Evolutionary conservation across 345 rosid species (phyloP), one percentile per base, ranked within the genome.

Genomic region (Aurinia saxatilis): DNA sequence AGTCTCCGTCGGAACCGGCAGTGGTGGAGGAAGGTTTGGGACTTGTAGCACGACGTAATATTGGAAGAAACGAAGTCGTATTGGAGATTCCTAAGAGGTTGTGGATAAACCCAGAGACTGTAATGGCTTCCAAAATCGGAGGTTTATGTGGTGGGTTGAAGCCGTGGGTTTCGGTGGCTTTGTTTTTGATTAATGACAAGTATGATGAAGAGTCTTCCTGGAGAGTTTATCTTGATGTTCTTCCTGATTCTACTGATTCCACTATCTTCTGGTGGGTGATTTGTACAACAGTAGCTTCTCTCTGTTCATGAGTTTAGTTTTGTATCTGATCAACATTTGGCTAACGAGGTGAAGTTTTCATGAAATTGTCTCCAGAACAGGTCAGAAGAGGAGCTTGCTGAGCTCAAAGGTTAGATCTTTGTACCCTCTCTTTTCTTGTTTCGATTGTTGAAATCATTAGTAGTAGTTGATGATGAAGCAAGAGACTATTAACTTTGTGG

Each of bases 321-420:
- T 46, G 35, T 21, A n/a, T 18, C 0, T 33, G 10, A 7, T 18
- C 5, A 5, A 21, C 12, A 6, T 12, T 41, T 34, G 33, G 39
- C 65, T 70, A 9, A 56, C 63, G 73, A 42, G 50, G 66, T 80
- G 76, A 72, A 72, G 50, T 74, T 57, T 69, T 60, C 67, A 39
- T 50, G 57, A 48, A 62, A 66, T n/a, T 80, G 80, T 80, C 72
- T 83, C 78, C 95, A 89, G 98, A 72, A 80, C 98, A 92, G 98
- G 95, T 89, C 96, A 72, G 95, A 89, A 75, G 90, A 87, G 68
- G 98, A 92, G 84, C 86, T 89, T 58, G 84, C 78, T 54, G 86
- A 92, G 79, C 81, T 92, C 66, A 85, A 85, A 87, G 98, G 98
- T 27, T 6, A 27, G 6, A 27, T 27, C 7, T 4, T 27, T 27